Evolutionary conservation across 1,284 basidiomycete species (phyloP), one percentile per base, ranked within the genome.

Genomic region (Ustilago esculenta): DNA sequence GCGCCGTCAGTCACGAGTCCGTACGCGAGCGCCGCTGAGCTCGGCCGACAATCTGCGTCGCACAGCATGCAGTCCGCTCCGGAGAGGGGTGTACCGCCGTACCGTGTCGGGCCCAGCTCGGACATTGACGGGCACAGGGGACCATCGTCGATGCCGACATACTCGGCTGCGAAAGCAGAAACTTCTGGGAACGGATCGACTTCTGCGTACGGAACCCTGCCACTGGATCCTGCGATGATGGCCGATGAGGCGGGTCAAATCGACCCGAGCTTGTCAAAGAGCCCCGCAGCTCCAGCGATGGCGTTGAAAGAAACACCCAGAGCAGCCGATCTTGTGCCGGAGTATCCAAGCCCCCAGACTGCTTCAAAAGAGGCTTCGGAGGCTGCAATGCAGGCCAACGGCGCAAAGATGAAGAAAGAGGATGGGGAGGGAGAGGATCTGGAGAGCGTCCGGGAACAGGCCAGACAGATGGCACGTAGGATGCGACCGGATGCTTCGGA

Each of bases 401-500:
- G 36, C 43, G 42, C 3, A 39, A 52, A 48, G 23, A 43, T 45
- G 39, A 65, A 58, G 43, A 44, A 57, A 32, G 55, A 57, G 43
- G 52, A 53, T 10, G 32, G 21, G 14, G 30, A 51, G 9, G 41
- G 43, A 5, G 48, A 55, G 21, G 49, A 54, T 29, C 11, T 66
- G 12, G 54, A 54, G 23, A 66, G 33, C n/a, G 59, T 65, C 5
- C 45, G 61, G 18, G 45, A 59, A n/a, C 48, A 63, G 18, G 57
- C 67, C 14, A 40, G 63, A 29, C 41, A 54, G 36, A 68, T 74
- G 63, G 72, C 72, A 2, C 43, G 70, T 9, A 24, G 42, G 23
- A 74, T 74, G 72, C 49, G 66, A 17, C 72, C 72, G 17, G 59
- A 65, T 25, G 72, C 70, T 10, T 65, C 70, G 2, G 65, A 74